Base-by-base conservation (phyloP, 441 rosid species). In the Biscutella auriculata region DNA sequence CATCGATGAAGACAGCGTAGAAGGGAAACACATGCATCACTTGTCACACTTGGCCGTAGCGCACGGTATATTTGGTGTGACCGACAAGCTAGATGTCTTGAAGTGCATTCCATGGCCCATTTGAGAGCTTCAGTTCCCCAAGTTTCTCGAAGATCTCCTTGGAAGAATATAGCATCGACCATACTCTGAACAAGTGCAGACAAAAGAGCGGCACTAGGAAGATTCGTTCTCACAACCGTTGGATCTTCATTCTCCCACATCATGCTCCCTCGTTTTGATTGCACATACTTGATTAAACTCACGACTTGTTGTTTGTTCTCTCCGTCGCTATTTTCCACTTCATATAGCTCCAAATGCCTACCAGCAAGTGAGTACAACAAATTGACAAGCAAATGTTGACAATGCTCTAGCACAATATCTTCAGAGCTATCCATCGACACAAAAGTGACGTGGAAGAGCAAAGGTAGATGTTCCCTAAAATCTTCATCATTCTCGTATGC, bases 221-320 rank as follows among this genome's bases (percentile, higher is more conserved):
- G 99, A 64, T 87, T 92, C 30, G 87, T 80, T 80, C 83, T 78
- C 57, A 81, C 75, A 44, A 94, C 92, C 0, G 96, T 60, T 53
- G 96, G 95, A 66, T 94, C 97, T 82, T 94, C 99, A 50, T 87
- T 94, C 73, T 87, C 97, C 99, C 99, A 94, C 99, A 90, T 94
- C 97, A 94, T 94, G 78, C 91, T 85, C 57, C 99, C 99, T 47
- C 96, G 86, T 76, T 94, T 94, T 64, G 99, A 90, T 61, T 90
- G 99, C 57, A 94, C 97, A 60, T 90, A 90, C 80, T 94, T 90
- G 64, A 90, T 94, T 72, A 94, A 76, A 73, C 97, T 85, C 58
- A 87, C 90, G 49, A 90, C 99, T 77, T 87, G 96, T 74, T 90
- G 99, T 74, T 90, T 89, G 74, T 94, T 87, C 77, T 94, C 99